These are phyloP conservation scores for Arctostaphylos glauca DNA, from an alignment of 148 eudicot genomes.

Conservation along the genomic window DNA sequence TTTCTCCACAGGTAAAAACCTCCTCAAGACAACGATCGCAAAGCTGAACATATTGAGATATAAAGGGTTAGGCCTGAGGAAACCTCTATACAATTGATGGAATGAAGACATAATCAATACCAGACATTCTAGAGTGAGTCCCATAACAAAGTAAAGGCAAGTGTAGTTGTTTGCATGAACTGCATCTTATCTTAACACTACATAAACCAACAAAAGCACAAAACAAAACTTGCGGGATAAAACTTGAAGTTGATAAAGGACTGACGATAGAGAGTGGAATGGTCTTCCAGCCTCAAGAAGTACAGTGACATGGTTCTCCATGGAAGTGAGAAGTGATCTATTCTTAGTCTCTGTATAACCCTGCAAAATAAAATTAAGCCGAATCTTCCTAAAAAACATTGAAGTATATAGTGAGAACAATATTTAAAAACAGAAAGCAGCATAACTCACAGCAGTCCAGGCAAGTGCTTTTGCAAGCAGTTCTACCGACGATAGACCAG, in stretches of 20 bases:
- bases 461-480: conserved; percentile 94
- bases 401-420: background rate
- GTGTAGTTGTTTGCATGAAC: background rate
- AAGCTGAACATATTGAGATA: conserved; percentile 34
- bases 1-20: conserved; percentile 77
- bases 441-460: conserved; percentile 65
- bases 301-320: conserved; percentile 75
- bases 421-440: background rate
- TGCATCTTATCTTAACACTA: background rate
- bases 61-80: background rate
- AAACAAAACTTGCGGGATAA: background rate
- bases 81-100: background rate
- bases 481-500: conserved; percentile 70
- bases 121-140: background rate
- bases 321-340: conserved; percentile 76
- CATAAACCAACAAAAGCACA: background rate
- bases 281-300: conserved; percentile 73
- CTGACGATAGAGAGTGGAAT: conserved; percentile 78
- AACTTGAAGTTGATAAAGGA: conserved; percentile 4
- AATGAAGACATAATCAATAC: background rate
- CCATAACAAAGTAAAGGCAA: background rate
- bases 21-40: conserved; percentile 58
- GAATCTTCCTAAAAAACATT: background rate
- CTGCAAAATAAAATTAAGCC: conserved; percentile 32
- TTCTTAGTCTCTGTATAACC: conserved; percentile 81